phyloP scores from a whole-genome alignment of 345 rosid species.

The Syzygium jambos region DNA sequence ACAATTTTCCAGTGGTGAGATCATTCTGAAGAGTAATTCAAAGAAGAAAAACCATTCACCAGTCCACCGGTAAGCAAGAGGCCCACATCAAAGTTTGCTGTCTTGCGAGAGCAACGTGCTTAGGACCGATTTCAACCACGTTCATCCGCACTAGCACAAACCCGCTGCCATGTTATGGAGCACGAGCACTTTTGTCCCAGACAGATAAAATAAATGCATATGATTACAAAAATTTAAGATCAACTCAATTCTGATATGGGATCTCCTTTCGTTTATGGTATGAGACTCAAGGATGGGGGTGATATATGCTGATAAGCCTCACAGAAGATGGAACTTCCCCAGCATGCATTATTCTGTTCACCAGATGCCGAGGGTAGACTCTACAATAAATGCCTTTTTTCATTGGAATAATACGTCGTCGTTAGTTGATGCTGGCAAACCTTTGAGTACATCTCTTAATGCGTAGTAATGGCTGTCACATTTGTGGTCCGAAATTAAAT shows the following conservation, averaged over 20 bases:
- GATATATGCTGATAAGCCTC: background rate
- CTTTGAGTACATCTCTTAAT: constrained; percentile 79
- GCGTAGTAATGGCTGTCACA: constrained; percentile 89
- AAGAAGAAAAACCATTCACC: background rate
- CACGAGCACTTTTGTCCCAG: background rate
- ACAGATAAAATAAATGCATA: background rate
- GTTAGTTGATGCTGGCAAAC: constrained; percentile 32
- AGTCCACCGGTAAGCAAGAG: background rate
- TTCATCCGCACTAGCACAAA: background rate
- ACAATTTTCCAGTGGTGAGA: background rate
- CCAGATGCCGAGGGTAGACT: background rate
- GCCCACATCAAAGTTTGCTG: background rate
- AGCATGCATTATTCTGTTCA: background rate
- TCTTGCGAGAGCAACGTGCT: background rate
- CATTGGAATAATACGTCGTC: constrained; percentile 37
- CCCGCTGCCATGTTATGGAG: background rate
- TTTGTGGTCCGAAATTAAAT: constrained; percentile 77
- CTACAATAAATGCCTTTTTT: background rate
- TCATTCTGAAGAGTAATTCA: background rate
- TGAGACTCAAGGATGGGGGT: background rate
- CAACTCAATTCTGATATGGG: background rate
- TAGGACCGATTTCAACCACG: background rate
- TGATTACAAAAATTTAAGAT: background rate
- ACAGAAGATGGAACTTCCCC: background rate
- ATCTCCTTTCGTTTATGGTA: background rate